Evolutionary conservation across 306 rosid species (phyloP), one percentile per base, ranked within the genome.

Genomic region (Begonia fuchsioides): DNA sequence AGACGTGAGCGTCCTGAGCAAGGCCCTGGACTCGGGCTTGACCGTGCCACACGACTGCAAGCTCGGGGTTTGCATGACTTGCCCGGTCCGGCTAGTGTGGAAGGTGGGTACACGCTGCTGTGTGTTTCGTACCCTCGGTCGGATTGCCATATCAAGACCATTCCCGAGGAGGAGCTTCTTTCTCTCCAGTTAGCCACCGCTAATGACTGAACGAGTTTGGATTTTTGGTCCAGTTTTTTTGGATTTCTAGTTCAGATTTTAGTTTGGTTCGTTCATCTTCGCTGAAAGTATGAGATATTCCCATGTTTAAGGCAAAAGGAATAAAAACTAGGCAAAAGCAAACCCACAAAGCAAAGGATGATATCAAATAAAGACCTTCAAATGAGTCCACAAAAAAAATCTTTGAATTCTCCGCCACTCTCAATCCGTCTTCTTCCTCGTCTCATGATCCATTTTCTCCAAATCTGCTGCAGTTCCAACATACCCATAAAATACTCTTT

Each of bases 11-110:
- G 71, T 80, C 13, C 67, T 80, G n/a, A 61, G 57, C 26, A 80
- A 66, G 73, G 86, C 95, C 54, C 46, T 85, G 71, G 93, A 82
- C 47, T 63, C 82, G 32, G 98, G 94, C 46, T 39, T 85, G 56
- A 4, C 32, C 16, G 82, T 82, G 52, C 98, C 98, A 3, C 85
- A 90, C 59, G 98, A 90, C 55, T 90, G 98, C 76, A 92, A 73
- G 79, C 95, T 92, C 17, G 98, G 98, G 0, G 98, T 85, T 1
- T 92, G 98, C 72, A 92, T 92, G 98, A 92, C 98, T 44, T 92
- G 98, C 72, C 98, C 98, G 7, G 98, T 96, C 49, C 74, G 57
- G 52, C 95, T 92, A n/a, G 6, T 85, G 78, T 85, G 55, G 96
- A 82, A 47, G 73, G 85, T 6, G 98, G 98, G 1, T 90, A 74